Conservation (phyloP, 257 asterid species). For the Solanum ahanhuiri region DNA sequence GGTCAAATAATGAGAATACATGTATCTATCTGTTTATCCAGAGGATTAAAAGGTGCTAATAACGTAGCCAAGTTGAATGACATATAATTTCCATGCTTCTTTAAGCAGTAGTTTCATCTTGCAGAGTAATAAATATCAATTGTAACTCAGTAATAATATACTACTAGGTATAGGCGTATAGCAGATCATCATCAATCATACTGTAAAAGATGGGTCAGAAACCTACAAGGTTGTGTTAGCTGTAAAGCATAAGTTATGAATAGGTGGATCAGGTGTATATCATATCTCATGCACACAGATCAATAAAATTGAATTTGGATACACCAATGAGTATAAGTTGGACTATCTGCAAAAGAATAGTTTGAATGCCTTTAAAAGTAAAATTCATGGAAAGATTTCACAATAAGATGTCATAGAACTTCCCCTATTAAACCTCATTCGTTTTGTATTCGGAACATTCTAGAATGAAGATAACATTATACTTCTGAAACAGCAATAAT, state of each 20-base stretch:
- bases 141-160: not conserved
- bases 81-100: not conserved
- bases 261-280: not conserved
- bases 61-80: not conserved
- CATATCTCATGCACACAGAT: not conserved
- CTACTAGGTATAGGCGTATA: not conserved
- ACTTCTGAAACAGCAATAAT: not conserved
- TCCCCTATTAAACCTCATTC: not conserved
- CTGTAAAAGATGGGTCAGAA: not conserved
- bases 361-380: not conserved
- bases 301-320: not conserved
- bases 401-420: not conserved
- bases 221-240: not conserved
- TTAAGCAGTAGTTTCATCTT: not conserved
- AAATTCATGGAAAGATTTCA: not conserved
- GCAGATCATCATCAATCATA: not conserved
- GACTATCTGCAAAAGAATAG: not conserved
- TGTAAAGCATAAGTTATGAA: not conserved
- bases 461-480: not conserved
- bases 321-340: not conserved
- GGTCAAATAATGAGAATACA: not conserved
- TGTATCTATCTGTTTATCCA: not conserved
- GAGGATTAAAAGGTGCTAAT: not conserved
- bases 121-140: not conserved
- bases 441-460: not conserved